Evolutionary conservation across 805 yeast genomes (phyloP), one percentile per base, ranked within the genome.

Genomic region (Metschnikowia drakensbergensis): DNA sequence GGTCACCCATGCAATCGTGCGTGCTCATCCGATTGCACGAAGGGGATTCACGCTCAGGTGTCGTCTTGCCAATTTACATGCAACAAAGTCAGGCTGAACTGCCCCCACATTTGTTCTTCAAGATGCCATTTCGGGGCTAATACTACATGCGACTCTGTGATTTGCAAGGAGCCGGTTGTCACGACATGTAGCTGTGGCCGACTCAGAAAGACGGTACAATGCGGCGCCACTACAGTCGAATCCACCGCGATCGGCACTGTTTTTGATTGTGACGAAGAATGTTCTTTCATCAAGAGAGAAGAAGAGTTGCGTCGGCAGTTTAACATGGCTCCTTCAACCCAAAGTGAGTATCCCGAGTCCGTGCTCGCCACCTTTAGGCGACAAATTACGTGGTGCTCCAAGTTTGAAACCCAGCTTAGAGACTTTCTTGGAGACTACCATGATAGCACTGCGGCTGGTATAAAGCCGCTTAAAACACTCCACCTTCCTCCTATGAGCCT

Each of bases 401-500:
- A 77, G 52, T 79, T 87, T 39, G 96, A 87, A 64, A 57, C 57
- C 1, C 66, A 73, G 25, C 66, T 88, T 30, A 64, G 72, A 23
- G 65, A 71, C 9, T 79, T 88, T 50, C 72, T 83, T 39, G 63
- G 64, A 17, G 66, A 71, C 23, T 66, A 71, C 48, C 34, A 51
- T 37, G 48, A 49, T 29, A 52, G 54, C 29, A 44, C 54, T 10
- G 61, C 61, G 3, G 59, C 59, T 0, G 58, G 49, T 10, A 40
- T 46, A 6, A 49, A 49, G 10, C 60, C 64, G 3, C 61, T 65
- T 22, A 71, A 74, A 34, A 65, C 77, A 0, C 65, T 79, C 54
- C 82, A 82, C 60, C 88, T 91, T 66, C 82, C 82, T 13, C 84
- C 92, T 13, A 88, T 90, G 96, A 75, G 69, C 44, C 62, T 72